Evolutionary conservation across 2,329 filamentous ascomycete genomes (phyloP).

Genomic region (Colletotrichum caudatum): DNA sequence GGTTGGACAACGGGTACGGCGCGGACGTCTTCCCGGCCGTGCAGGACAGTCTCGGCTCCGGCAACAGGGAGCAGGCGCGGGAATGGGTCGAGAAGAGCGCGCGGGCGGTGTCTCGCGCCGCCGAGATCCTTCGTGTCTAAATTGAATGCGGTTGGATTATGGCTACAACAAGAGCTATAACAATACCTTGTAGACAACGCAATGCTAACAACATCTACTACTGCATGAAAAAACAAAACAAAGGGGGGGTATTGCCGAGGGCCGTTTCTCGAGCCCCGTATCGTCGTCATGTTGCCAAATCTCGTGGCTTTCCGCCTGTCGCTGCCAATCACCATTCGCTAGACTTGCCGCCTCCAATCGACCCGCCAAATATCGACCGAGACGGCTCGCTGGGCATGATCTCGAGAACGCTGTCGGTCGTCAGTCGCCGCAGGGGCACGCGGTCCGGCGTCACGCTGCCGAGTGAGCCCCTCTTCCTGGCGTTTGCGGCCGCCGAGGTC

Average conservation of each 20-base stretch:
- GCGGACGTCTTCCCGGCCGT: conserved; percentile 34
- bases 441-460: conserved; percentile 45
- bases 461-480: conserved; percentile 44
- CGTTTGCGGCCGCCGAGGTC: not conserved
- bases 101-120: conserved; percentile 16
- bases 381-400: conserved; percentile 3
- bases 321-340: conserved; percentile 10
- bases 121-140: conserved; percentile 15
- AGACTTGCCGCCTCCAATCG: not conserved
- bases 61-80: conserved; percentile 1
- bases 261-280: not conserved
- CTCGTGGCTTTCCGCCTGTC: not conserved
- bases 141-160: not conserved
- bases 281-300: not conserved
- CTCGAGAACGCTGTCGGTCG: conserved; percentile 17
- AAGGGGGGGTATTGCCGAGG: conserved; percentile 5
- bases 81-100: conserved; percentile 35
- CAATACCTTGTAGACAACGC: not conserved
- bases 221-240: not conserved
- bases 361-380: not conserved
- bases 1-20: conserved; percentile 30
- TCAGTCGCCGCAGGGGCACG: conserved; percentile 10
- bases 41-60: conserved; percentile 30
- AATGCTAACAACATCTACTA: not conserved
- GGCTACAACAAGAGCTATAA: not conserved